These are phyloP conservation scores for Citrus inodora DNA, from an alignment of 345 rosid species.

Conservation along the genomic window DNA sequence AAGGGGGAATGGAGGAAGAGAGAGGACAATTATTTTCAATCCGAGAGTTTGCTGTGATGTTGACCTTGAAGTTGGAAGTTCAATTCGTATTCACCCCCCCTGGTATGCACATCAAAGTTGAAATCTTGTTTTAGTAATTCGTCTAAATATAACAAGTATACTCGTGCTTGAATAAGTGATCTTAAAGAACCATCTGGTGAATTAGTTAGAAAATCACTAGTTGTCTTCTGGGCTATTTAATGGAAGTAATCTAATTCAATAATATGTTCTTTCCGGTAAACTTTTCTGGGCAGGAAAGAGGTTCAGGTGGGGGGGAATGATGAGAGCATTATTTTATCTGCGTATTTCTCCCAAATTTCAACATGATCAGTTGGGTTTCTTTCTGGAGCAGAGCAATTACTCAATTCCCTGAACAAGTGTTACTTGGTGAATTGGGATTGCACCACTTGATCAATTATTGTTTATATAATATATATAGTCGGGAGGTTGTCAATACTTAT, in stretches of 20 bases:
- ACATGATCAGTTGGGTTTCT: conserved; percentile 12
- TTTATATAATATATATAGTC: too few relatives aligned
- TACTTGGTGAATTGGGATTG: not conserved
- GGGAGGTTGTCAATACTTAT: not conserved
- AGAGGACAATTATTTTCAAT: conserved; percentile 59
- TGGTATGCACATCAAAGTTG: conserved; percentile 40
- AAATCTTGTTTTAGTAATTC: not conserved
- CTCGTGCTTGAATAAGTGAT: not conserved
- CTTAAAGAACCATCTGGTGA: conserved; percentile 1
- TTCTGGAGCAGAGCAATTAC: not conserved
- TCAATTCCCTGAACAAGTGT: not conserved
- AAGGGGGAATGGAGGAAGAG: conserved; percentile 26
- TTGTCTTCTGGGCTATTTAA: not conserved
- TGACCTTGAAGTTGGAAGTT: conserved; percentile 73
- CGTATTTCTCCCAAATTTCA: conserved; percentile 46
- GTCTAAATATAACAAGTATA: not conserved
- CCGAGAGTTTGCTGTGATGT: conserved; percentile 70
- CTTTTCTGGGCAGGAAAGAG: conserved; percentile 64
- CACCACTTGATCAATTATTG: not conserved
- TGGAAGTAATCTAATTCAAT: not conserved
- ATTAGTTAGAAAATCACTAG: not conserved
- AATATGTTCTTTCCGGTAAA: not conserved
- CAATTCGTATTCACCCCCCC: conserved; percentile 56
- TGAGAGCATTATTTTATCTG: conserved; percentile 45
- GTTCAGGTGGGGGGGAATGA: conserved; percentile 34